phyloP scores from a whole-genome alignment of 495 filamentous ascomycete species.

The Corynascus novoguineensis region DNA sequence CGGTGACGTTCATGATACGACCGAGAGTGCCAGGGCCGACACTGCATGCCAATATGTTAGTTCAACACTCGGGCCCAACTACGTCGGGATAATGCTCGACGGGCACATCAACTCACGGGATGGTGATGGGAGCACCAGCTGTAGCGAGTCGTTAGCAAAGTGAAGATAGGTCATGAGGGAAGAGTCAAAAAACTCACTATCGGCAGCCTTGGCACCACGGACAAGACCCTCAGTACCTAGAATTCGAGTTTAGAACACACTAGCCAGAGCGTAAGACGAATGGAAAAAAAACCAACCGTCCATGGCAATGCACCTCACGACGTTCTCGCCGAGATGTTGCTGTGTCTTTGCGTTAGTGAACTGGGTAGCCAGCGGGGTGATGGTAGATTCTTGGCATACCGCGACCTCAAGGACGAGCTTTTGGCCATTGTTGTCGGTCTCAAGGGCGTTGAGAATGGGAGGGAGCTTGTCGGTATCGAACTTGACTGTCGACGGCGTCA shows the following conservation, averaged over 20 bases:
- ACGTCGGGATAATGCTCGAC: neutral
- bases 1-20: slow-evolving; percentile 99
- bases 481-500: slow-evolving; percentile 54
- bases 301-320: slow-evolving; percentile 99
- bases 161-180: neutral
- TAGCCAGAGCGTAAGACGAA: slow-evolving; percentile 13
- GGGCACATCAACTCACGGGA: slow-evolving; percentile 51
- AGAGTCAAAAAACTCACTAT: slow-evolving; percentile 44
- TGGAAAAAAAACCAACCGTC: slow-evolving; percentile 71
- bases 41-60: slow-evolving; percentile 20
- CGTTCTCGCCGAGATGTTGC: slow-evolving; percentile 99
- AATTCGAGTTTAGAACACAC: slow-evolving; percentile 24
- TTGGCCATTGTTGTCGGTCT: slow-evolving; percentile 82
- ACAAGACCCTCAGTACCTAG: slow-evolving; percentile 97
- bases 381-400: slow-evolving; percentile 58
- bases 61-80: neutral
- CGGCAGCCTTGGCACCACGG: slow-evolving; percentile 75
- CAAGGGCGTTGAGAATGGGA: slow-evolving; percentile 94
- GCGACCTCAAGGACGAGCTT: slow-evolving; percentile 96
- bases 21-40: slow-evolving; percentile 92
- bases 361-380: neutral
- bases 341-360: slow-evolving; percentile 45
- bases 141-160: slow-evolving; percentile 15
- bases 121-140: slow-evolving; percentile 87
- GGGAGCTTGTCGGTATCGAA: slow-evolving; percentile 93